These are phyloP conservation scores for Fusarium solani-melongenae DNA, from an alignment of 2,329 filamentous ascomycete species.

Conservation along the genomic window DNA sequence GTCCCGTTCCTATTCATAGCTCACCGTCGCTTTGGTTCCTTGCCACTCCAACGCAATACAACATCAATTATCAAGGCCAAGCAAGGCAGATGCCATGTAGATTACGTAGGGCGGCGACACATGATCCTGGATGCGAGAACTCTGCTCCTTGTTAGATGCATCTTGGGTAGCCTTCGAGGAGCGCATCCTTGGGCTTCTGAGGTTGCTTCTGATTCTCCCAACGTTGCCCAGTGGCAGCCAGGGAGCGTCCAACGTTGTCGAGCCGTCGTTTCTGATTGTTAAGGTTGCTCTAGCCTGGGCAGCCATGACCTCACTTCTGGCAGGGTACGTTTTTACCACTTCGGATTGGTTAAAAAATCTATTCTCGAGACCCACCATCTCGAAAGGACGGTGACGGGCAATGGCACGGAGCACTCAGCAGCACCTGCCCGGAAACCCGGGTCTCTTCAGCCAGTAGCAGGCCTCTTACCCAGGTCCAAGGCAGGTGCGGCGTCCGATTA, in stretches of 20 bases:
- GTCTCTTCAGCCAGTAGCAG: constrained; percentile 17
- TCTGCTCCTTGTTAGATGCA: neutral
- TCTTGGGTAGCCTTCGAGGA: neutral
- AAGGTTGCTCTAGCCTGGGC: constrained; percentile 1
- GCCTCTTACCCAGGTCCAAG: constrained; percentile 21
- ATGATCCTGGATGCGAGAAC: neutral
- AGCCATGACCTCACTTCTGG: constrained; percentile 4
- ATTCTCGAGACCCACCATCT: neutral
- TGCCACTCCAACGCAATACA: constrained; percentile 30
- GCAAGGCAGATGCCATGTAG: constrained; percentile 9
- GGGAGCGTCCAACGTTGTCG: constrained; percentile 16
- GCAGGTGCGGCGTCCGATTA: constrained; percentile 25
- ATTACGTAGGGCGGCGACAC: constrained; percentile 5
- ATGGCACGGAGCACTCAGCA: constrained; percentile 17
- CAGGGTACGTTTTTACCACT: neutral
- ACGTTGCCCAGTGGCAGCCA: constrained; percentile 1
- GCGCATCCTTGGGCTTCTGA: neutral
- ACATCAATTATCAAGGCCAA: constrained; percentile 18
- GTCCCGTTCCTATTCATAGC: constrained; percentile 35
- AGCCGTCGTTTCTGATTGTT: constrained; percentile 30
- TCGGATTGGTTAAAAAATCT: constrained; percentile 14
- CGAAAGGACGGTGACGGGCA: constrained; percentile 16
- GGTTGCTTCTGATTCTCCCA: neutral
- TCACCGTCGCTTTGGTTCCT: constrained; percentile 9
- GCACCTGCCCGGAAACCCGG: neutral